Conservation (phyloP, 176 grass and related monocot genomes). For the Miscanthus lutarioriparius region DNA sequence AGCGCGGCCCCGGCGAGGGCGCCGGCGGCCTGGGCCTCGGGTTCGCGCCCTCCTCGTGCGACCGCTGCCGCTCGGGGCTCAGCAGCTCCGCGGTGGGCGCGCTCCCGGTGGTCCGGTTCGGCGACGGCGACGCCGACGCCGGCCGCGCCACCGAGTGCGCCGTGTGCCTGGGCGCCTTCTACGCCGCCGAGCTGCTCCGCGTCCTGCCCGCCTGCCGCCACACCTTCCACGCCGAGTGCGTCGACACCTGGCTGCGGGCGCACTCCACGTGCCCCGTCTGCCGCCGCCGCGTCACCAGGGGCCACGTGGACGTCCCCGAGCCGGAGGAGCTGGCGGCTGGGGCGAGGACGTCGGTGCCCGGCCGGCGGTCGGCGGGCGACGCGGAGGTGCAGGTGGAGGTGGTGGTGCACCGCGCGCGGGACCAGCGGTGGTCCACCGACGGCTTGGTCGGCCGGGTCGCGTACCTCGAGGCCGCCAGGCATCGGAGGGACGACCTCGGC, state of each 20-base stretch:
- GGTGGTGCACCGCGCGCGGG: constrained; percentile 15
- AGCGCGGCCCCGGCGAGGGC: background rate
- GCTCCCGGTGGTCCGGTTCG: constrained; percentile 28
- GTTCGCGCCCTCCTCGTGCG: constrained; percentile 20
- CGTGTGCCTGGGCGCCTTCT: constrained; percentile 46
- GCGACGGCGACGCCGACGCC: background rate
- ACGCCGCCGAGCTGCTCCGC: constrained; percentile 46
- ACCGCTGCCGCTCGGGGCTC: constrained; percentile 29
- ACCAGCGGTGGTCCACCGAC: constrained; percentile 24
- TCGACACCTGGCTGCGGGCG: constrained; percentile 50
- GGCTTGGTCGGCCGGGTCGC: background rate
- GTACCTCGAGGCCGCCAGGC: constrained; percentile 24
- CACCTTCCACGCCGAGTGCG: constrained; percentile 51
- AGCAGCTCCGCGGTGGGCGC: constrained; percentile 28
- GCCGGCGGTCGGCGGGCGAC: constrained; percentile 13
- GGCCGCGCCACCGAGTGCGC: constrained; percentile 39
- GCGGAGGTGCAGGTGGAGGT: constrained; percentile 24
- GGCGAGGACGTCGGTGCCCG: background rate
- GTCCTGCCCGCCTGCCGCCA: constrained; percentile 51
- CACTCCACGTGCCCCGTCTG: constrained; percentile 50
- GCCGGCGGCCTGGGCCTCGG: constrained; percentile 8
- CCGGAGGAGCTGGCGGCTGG: background rate
- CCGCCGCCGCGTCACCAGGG: constrained; percentile 28
- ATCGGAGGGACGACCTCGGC: background rate
- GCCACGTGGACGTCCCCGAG: constrained; percentile 2